Evolutionary conservation across 108 stramenopile species (phyloP).

Genomic region (Skeletonema menzelii): DNA sequence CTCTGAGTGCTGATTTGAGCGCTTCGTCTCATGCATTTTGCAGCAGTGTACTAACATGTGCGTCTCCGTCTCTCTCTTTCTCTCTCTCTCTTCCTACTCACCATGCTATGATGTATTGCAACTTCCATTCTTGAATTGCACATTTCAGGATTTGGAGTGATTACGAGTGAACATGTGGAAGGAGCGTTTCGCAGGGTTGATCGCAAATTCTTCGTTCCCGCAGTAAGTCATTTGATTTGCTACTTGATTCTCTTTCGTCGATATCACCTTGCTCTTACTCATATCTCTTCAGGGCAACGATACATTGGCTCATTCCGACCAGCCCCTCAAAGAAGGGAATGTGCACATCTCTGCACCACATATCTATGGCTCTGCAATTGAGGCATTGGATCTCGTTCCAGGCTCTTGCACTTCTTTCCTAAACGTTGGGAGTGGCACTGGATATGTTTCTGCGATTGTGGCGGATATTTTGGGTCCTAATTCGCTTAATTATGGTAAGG

Average conservation of each 20-base stretch:
- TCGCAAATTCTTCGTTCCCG: slow-evolving; percentile 82
- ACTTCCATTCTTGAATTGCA: not conserved
- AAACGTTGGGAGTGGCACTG: slow-evolving; percentile 88
- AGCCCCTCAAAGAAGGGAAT: slow-evolving; percentile 78
- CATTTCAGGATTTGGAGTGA: slow-evolving; percentile 62
- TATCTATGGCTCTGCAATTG: slow-evolving; percentile 85
- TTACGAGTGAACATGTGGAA: slow-evolving; percentile 70
- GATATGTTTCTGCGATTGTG: slow-evolving; percentile 83
- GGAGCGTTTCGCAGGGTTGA: slow-evolving; percentile 78
- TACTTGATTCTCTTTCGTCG: not conserved
- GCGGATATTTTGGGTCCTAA: slow-evolving; percentile 77
- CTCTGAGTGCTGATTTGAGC: not conserved
- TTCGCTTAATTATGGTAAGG: slow-evolving; percentile 62
- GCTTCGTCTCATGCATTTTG: not conserved
- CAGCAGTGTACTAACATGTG: not conserved
- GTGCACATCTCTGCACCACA: slow-evolving; percentile 94
- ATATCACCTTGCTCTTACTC: too few species aligned
- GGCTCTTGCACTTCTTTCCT: slow-evolving; percentile 65
- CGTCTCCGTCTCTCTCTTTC: not conserved
- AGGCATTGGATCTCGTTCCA: slow-evolving; percentile 79
- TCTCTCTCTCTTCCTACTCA: not conserved
- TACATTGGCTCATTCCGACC: slow-evolving; percentile 70
- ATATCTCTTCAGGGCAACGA: slow-evolving; percentile 52
- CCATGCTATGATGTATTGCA: not conserved
- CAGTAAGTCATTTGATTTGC: slow-evolving; percentile 46